Conservation (phyloP, 495 filamentous ascomycete species). For the Lophiotrema nucula region DNA sequence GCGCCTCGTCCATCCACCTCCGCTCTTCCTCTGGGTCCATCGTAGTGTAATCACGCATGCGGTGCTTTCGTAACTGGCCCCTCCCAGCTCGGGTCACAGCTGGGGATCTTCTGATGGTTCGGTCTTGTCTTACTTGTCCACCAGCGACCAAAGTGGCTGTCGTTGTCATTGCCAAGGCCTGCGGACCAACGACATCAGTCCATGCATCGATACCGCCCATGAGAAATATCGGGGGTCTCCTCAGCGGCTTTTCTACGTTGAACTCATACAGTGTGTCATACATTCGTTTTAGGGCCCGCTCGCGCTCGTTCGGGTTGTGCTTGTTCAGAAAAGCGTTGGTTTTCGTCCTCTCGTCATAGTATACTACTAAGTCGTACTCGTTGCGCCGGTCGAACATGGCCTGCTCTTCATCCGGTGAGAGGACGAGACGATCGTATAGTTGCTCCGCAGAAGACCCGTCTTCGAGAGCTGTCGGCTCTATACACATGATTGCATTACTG, state of each 20-base stretch:
- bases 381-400: slow-evolving; percentile 71
- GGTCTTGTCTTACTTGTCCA: slow-evolving; percentile 48
- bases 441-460: slow-evolving; percentile 82
- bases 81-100: slow-evolving; percentile 55
- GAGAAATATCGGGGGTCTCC: slow-evolving; percentile 70
- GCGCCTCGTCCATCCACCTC: slow-evolving; percentile 60
- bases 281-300: slow-evolving; percentile 65
- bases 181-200: slow-evolving; percentile 72
- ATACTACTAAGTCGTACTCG: slow-evolving; percentile 82
- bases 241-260: slow-evolving; percentile 71
- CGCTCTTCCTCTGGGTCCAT: slow-evolving; percentile 61
- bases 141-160: slow-evolving; percentile 54
- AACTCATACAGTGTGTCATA: slow-evolving; percentile 79
- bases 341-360: slow-evolving; percentile 73
- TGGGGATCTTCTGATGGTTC: slow-evolving; percentile 52
- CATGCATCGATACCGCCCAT: slow-evolving; percentile 82
- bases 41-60: slow-evolving; percentile 57
- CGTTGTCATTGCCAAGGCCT: slow-evolving; percentile 59
- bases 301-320: slow-evolving; percentile 49
- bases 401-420: slow-evolving; percentile 74
- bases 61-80: slow-evolving; percentile 54
- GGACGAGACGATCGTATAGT: slow-evolving; percentile 74
- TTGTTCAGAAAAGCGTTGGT: slow-evolving; percentile 52
- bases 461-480: slow-evolving; percentile 78
- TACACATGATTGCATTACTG: slow-evolving; percentile 76